phyloP scores from a whole-genome alignment of 2,329 filamentous ascomycete genomes.

The Neospermospora avenae region DNA sequence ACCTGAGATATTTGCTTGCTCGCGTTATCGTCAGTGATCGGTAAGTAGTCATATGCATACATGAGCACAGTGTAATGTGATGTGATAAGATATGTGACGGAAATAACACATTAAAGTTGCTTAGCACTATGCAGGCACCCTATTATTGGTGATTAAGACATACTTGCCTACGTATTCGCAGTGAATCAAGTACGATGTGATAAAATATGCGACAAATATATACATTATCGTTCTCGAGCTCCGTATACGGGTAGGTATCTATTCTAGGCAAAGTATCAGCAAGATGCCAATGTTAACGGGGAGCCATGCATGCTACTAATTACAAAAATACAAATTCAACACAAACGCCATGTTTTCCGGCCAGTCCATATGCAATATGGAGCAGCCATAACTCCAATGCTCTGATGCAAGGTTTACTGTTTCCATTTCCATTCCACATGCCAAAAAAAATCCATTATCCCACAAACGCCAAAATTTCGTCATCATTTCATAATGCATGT shows the following conservation, averaged over 20 bases:
- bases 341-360: not conserved
- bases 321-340: not conserved
- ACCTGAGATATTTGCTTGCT: not conserved
- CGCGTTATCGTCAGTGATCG: not conserved
- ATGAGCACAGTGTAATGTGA: not conserved
- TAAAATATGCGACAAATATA: not conserved
- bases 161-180: not conserved
- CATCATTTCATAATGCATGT: not conserved
- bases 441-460: not conserved
- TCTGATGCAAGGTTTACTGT: not conserved
- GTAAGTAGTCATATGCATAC: not conserved
- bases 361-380: not conserved
- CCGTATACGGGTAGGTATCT: not conserved
- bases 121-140: too few relatives aligned
- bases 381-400: conserved; percentile 1
- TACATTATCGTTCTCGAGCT: conserved; percentile 6
- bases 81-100: conserved; percentile 1
- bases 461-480: not conserved
- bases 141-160: not conserved
- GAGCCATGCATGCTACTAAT: not conserved
- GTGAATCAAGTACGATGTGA: not conserved
- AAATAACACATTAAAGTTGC: too few relatives aligned
- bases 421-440: too few relatives aligned
- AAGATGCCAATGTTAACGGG: not conserved
- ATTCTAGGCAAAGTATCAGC: not conserved